Evolutionary conservation across 306 rosid genomes (phyloP).

Genomic region (Biancaea sappan): DNA sequence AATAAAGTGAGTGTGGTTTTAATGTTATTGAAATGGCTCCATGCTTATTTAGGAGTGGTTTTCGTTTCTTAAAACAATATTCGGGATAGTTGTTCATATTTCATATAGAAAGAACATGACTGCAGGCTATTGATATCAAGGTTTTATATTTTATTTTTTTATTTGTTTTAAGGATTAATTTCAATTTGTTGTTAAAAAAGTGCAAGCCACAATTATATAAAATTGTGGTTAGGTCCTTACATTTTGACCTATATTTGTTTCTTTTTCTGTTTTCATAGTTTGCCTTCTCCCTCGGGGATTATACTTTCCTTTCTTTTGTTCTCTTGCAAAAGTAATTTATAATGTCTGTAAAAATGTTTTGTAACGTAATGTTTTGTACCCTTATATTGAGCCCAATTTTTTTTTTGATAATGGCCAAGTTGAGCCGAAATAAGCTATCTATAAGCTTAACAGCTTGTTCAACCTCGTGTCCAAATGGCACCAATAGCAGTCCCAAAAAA

Average conservation of each 20-base stretch:
- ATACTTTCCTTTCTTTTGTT: background rate
- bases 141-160: too few relatives aligned
- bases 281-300: background rate
- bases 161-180: too few relatives aligned
- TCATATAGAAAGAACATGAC: background rate
- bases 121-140: too few relatives aligned
- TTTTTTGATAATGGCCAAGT: too few relatives aligned
- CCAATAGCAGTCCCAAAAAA: background rate
- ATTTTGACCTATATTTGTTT: background rate
- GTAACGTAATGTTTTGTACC: background rate
- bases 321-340: too few relatives aligned
- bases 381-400: too few relatives aligned
- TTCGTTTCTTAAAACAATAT: background rate
- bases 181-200: too few relatives aligned
- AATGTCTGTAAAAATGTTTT: background rate
- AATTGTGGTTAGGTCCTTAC: too few relatives aligned
- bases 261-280: background rate
- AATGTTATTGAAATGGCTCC: conserved; percentile 7
- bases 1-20: background rate
- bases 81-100: background rate
- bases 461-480: background rate
- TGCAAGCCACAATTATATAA: too few relatives aligned
- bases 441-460: background rate
- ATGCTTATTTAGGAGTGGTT: background rate
- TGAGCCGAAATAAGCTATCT: background rate